Evolutionary conservation across 305 asterid genomes (phyloP).

Genomic region (Euphrasia arctica): DNA sequence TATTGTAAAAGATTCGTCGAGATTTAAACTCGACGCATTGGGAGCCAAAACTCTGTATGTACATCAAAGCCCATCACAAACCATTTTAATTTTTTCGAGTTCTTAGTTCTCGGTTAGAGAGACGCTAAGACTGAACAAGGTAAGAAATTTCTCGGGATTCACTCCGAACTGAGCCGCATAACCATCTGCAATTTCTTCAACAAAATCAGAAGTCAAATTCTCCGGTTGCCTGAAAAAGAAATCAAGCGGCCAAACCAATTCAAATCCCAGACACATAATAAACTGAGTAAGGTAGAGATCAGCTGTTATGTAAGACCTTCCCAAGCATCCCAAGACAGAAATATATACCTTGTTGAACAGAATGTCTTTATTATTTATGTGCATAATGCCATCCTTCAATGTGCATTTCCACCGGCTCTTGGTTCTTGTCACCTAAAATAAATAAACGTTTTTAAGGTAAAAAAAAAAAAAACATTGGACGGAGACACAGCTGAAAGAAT

Average conservation of each 20-base stretch:
- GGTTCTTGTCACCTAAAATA: conserved; percentile 81
- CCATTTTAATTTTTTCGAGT: conserved; percentile 27
- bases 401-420: conserved; percentile 99
- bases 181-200: conserved; percentile 24
- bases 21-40: not conserved
- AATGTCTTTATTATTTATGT: conserved; percentile 87
- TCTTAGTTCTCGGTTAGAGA: conserved; percentile 28
- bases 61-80: conserved; percentile 34
- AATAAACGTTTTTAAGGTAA: not conserved
- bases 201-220: conserved; percentile 77
- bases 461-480: not conserved
- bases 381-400: conserved; percentile 96
- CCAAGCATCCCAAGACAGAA: not conserved
- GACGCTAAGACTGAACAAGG: conserved; percentile 28
- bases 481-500: not conserved
- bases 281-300: conserved; percentile 1
- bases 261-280: conserved; percentile 2
- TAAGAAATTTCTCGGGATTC: conserved; percentile 24
- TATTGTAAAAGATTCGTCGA: not conserved
- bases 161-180: conserved; percentile 23
- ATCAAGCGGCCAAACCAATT: conserved; percentile 11
- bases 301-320: not conserved
- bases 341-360: conserved; percentile 77
- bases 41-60: conserved; percentile 40
- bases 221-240: conserved; percentile 67